Evolutionary conservation across 176 grass and related monocot species (phyloP).

Genomic region (Avena insularis): DNA sequence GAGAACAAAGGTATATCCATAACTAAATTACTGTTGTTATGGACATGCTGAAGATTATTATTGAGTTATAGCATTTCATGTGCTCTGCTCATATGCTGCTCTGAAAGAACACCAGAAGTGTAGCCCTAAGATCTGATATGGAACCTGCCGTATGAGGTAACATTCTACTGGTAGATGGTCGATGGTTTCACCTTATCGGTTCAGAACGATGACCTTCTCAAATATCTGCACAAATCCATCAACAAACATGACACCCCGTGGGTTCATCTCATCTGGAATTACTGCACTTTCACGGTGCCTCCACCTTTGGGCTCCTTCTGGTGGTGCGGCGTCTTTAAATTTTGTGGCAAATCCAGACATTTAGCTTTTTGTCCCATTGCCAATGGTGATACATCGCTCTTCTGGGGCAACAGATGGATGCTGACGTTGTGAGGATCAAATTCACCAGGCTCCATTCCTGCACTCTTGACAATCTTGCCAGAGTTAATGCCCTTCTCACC

Average conservation of each 20-base stretch:
- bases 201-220: background rate
- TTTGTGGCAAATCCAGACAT: background rate
- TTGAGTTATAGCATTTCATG: background rate
- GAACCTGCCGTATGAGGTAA: background rate
- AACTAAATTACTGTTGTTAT: background rate
- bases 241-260: background rate
- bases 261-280: background rate
- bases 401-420: background rate
- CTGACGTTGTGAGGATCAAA: background rate
- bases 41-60: no score
- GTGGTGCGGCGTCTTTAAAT: background rate
- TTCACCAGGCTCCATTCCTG: background rate
- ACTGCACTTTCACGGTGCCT: background rate
- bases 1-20: background rate
- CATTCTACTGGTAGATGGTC: background rate
- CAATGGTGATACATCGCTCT: background rate
- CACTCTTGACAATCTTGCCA: background rate
- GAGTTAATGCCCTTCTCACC: background rate
- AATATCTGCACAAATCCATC: background rate
- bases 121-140: background rate
- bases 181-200: background rate
- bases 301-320: background rate
- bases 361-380: background rate
- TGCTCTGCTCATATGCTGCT: background rate
- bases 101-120: background rate